A percentile compares a stretch with the other conserved stretches of the same genome.
These are phyloP conservation scores for Trichoderma sp. DNA, from an alignment of 2,329 filamentous ascomycete species.

Conservation along the genomic window DNA sequence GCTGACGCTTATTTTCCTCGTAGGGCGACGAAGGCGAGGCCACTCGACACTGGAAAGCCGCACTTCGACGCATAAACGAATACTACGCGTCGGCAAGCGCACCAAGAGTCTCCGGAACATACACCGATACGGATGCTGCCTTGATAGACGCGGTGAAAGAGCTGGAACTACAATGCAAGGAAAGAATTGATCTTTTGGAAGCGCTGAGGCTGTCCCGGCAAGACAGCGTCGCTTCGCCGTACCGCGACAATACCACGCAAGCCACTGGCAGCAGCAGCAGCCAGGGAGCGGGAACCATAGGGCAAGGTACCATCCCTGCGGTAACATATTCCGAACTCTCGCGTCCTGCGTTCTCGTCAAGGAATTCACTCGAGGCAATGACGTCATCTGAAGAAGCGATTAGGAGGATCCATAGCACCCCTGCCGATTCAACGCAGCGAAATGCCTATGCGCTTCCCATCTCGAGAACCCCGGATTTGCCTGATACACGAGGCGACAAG, in stretches of 20 bases:
- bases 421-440: constrained; percentile 26
- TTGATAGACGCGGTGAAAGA: constrained; percentile 52
- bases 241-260: constrained; percentile 22
- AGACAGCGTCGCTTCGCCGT: constrained; percentile 27
- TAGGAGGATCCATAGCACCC: constrained; percentile 35
- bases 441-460: constrained; percentile 26
- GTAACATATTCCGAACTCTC: constrained; percentile 78
- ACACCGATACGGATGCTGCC: constrained; percentile 78
- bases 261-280: constrained; percentile 24
- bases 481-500: constrained; percentile 34
- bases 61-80: constrained; percentile 84
- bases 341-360: constrained; percentile 57
- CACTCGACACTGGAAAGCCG: constrained; percentile 82
- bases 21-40: constrained; percentile 91
- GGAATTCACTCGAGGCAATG: constrained; percentile 55
- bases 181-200: constrained; percentile 84
- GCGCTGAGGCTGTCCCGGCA: constrained; percentile 67
- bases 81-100: constrained; percentile 75
- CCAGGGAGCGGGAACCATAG: constrained; percentile 61
- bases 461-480: constrained; percentile 28
- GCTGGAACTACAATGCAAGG: constrained; percentile 88
- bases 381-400: constrained; percentile 48
- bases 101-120: constrained; percentile 60
- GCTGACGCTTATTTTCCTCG: neutral
- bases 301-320: constrained; percentile 76